These are phyloP conservation scores for Babesia bovis DNA, from an alignment of 169 alveolate genomes.

Conservation along the genomic window DNA sequence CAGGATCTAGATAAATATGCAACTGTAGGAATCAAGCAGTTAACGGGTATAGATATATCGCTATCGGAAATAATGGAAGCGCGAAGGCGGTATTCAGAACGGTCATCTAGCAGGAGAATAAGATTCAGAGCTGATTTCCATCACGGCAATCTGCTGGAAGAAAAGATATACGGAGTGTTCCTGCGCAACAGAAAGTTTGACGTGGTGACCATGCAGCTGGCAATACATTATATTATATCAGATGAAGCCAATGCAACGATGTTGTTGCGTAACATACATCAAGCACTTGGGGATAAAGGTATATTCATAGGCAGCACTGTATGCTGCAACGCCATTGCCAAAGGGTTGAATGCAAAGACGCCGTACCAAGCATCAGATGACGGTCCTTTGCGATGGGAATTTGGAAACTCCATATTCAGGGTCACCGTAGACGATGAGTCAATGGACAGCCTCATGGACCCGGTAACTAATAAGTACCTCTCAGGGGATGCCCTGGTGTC, in stretches of 20 bases:
- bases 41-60: conserved; percentile 86
- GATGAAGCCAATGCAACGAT: conserved; percentile 84
- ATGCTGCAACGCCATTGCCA: conserved; percentile 50
- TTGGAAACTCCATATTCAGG: conserved; percentile 65
- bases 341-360: conserved; percentile 26
- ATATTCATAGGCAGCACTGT: conserved; percentile 86
- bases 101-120: conserved; percentile 60
- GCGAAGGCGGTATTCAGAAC: conserved; percentile 74
- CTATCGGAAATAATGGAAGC: conserved; percentile 85
- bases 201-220: conserved; percentile 88
- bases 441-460: conserved; percentile 23
- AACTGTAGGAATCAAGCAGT: conserved; percentile 76
- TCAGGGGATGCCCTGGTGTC: background rate
- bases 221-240: conserved; percentile 89
- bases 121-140: conserved; percentile 76
- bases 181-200: conserved; percentile 51
- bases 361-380: conserved; percentile 27
- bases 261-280: conserved; percentile 80
- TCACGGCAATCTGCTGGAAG: conserved; percentile 74
- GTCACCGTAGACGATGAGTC: conserved; percentile 43
- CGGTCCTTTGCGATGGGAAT: conserved; percentile 31
- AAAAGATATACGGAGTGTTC: conserved; percentile 40
- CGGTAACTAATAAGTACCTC: background rate
- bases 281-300: conserved; percentile 83
- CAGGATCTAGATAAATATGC: conserved; percentile 87